Evolutionary conservation across 805 yeast species (phyloP).

Genomic region (Ogataea nakhonphanomensis): DNA sequence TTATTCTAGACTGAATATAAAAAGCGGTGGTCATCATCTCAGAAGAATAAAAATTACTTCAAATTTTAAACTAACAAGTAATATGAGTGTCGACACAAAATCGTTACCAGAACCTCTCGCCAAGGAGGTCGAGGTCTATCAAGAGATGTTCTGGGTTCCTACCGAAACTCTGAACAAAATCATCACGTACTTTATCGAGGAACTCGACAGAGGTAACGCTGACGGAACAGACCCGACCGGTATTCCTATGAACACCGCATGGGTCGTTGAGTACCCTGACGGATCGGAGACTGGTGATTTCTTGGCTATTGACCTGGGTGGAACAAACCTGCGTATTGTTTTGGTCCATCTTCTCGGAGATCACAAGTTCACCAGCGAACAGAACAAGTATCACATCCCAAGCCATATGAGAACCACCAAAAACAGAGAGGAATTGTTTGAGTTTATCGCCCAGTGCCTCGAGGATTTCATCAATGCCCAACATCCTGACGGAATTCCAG

Average conservation of each 20-base stretch:
- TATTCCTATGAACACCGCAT: constrained; percentile 59
- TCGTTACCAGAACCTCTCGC: constrained; percentile 25
- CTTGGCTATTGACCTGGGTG: constrained; percentile 60
- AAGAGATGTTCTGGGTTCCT: constrained; percentile 41
- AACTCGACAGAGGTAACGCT: constrained; percentile 49
- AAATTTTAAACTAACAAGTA: neutral
- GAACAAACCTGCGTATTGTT: constrained; percentile 60
- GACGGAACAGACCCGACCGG: constrained; percentile 46
- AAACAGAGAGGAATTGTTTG: constrained; percentile 73
- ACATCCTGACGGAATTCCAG: constrained; percentile 65
- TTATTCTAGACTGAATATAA: constrained; percentile 3
- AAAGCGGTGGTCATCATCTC: neutral
- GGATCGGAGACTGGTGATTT: constrained; percentile 58
- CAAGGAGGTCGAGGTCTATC: constrained; percentile 35
- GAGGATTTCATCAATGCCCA: constrained; percentile 64
- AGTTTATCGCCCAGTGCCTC: constrained; percentile 83
- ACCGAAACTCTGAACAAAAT: constrained; percentile 40
- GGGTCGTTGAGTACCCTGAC: constrained; percentile 59
- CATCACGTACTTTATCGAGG: constrained; percentile 48
- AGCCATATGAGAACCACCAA: constrained; percentile 72
- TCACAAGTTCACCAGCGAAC: constrained; percentile 81
- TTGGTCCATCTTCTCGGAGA: constrained; percentile 59
- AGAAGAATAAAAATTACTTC: neutral
- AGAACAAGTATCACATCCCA: constrained; percentile 84
- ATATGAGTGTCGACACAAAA: constrained; percentile 8